Evolutionary conservation across 1,284 basidiomycete genomes (phyloP).

Genomic region (Schizophyllum amplum): DNA sequence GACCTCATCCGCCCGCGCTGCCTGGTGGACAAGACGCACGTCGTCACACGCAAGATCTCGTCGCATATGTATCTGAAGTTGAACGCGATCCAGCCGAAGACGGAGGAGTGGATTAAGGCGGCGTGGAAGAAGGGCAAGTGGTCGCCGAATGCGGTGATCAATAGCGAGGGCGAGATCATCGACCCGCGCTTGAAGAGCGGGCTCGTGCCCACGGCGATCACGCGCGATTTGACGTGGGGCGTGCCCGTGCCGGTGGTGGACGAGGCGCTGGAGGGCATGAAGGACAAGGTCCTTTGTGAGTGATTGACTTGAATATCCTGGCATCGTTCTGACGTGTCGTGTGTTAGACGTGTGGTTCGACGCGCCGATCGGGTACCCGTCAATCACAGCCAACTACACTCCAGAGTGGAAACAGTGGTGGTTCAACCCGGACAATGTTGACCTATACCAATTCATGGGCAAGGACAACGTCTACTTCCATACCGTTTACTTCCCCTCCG

Average conservation of each 20-base stretch:
- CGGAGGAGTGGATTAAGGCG: conserved; percentile 85
- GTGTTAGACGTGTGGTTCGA: conserved; percentile 89
- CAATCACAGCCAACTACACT: conserved; percentile 95
- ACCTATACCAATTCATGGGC: conserved; percentile 98
- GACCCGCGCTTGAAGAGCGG: conserved; percentile 88
- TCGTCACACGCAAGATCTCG: conserved; percentile 68
- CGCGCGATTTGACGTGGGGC: conserved; percentile 94
- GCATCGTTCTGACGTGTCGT: conserved; percentile 8
- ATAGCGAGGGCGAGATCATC: conserved; percentile 79
- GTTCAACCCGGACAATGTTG: conserved; percentile 76
- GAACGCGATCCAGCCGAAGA: conserved; percentile 74
- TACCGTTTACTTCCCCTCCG: conserved; percentile 91
- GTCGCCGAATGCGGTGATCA: conserved; percentile 90
- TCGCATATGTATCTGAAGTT: conserved; percentile 94
- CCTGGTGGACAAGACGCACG: conserved; percentile 79
- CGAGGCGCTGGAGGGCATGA: conserved; percentile 76
- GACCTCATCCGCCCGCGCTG: conserved; percentile 96
- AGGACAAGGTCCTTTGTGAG: conserved; percentile 94
- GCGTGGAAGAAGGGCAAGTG: conserved; percentile 82
- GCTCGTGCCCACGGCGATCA: conserved; percentile 85
- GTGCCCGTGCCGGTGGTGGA: conserved; percentile 82
- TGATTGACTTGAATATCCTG: conserved; percentile 12
- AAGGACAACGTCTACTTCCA: conserved; percentile 99
- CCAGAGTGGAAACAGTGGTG: conserved; percentile 97
- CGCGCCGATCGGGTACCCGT: conserved; percentile 95